Base-by-base conservation (phyloP, 73 alveolate genomes). In the Tetrahymena thermophila region DNA sequence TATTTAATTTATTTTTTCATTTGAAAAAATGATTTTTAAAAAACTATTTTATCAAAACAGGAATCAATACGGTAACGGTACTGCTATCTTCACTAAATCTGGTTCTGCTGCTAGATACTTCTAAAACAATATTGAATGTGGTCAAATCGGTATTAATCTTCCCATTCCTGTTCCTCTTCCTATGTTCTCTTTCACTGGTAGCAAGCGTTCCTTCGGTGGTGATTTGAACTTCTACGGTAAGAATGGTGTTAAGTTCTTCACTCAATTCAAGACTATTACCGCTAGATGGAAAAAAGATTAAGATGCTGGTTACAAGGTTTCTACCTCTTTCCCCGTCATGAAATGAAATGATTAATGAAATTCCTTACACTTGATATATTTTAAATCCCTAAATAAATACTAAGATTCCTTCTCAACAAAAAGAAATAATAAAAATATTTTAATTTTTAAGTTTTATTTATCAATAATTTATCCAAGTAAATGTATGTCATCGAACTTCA, bases 91-190 rank as follows among this genome's bases (percentile, higher is more conserved):
- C 98, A 98, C 99, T 21, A 96, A 96, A 94, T 94, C 96, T 89
- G 99, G 99, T 57, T 96, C 98, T 84, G 98, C 98, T 35, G 99
- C 99, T 31, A 96, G 99, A 84, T 97, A 98, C 93, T 98, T 97
- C 99, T 96, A 97, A 93, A 95, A 97, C 93, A 99, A 98, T 93
- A 97, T 98, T 15, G 99, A 98, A 50, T 98, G 98, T 13, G 99
- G 99, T 43, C 98, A 98, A 96, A 97, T 98, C 37, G 99, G 99
- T 34, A 97, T 98, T 56, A 98, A 98, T 57, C 97, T 98, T 19
- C 99, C 99, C 19, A 98, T 98, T 55, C 99, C 99, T 13, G 99
- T 97, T 35, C 98, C 99, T 43, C 97, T 98, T 31, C 99, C 99
- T 35, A 98, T 98, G 99, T 98, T 98, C 98, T 97, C 99, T 93